These are phyloP conservation scores for Trichoderma endophyticum DNA, from an alignment of 2,329 filamentous ascomycete genomes.

Conservation along the genomic window DNA sequence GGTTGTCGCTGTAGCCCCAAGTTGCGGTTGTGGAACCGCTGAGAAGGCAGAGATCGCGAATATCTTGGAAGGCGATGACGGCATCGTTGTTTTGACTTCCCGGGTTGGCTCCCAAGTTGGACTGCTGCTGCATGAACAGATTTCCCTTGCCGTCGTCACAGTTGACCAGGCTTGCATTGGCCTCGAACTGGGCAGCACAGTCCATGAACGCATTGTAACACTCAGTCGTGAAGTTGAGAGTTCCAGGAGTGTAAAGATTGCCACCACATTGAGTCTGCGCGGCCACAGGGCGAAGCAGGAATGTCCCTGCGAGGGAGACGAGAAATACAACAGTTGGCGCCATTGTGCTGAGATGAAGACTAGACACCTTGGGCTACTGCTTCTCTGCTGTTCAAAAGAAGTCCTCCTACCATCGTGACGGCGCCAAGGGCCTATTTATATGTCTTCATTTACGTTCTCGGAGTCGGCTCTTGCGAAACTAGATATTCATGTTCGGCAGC, in stretches of 20 bases:
- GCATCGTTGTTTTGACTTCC: conserved; percentile 13
- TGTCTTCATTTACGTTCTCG: background rate
- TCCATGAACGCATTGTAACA: conserved; percentile 14
- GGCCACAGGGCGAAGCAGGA: conserved; percentile 8
- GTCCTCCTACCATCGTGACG: background rate
- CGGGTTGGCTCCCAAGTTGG: conserved; percentile 1
- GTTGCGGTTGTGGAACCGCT: conserved; percentile 14
- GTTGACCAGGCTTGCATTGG: conserved; percentile 11
- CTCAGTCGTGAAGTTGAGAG: conserved; percentile 13
- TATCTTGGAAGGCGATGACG: conserved; percentile 16
- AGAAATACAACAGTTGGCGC: background rate
- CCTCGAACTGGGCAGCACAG: conserved; percentile 1
- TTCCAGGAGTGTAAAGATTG: conserved; percentile 14
- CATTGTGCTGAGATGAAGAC: background rate
- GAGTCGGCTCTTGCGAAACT: background rate
- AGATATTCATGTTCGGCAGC: background rate
- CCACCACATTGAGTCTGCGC: conserved; percentile 17
- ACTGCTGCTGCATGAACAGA: conserved; percentile 16
- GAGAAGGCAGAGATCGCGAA: conserved; percentile 15
- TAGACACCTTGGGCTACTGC: background rate
- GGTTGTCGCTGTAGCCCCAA: conserved; percentile 19
- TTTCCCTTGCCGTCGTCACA: conserved; percentile 16
- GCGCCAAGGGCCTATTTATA: background rate
- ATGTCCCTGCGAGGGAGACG: background rate
- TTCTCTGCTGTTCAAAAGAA: background rate